phyloP scores from a whole-genome alignment of 257 asterid species.

The Ligustrum vulgare region DNA sequence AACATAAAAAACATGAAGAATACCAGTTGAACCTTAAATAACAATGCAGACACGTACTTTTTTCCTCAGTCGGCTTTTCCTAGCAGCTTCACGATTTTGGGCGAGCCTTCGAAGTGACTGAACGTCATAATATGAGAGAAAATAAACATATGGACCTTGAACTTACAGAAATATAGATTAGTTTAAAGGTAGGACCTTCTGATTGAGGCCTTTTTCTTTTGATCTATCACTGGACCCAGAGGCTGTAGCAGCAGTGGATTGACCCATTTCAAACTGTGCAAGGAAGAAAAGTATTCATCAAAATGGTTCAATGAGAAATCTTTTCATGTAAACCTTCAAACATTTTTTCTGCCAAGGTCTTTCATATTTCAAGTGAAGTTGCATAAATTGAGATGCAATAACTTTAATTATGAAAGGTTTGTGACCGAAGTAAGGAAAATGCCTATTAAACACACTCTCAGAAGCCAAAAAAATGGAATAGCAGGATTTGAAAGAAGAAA shows the following conservation, averaged over 20 bases:
- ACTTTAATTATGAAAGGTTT: background rate
- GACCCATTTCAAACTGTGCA: conserved; percentile 70
- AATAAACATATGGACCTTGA: conserved; percentile 22
- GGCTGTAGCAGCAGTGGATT: conserved; percentile 41
- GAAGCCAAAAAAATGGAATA: conserved; percentile 3
- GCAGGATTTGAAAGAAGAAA: conserved; percentile 3
- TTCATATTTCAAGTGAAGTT: background rate
- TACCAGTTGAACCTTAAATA: conserved; percentile 1
- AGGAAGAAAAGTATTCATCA: conserved; percentile 24
- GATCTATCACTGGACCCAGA: conserved; percentile 80
- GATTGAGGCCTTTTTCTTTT: conserved; percentile 65
- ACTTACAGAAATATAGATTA: conserved; percentile 8
- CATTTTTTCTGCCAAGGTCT: background rate
- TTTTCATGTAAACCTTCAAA: background rate
- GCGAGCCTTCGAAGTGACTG: conserved; percentile 90
- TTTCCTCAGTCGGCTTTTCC: conserved; percentile 88
- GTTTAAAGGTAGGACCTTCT: conserved; percentile 52
- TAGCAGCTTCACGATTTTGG: conserved; percentile 96
- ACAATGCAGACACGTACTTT: conserved; percentile 53
- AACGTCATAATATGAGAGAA: conserved; percentile 17
- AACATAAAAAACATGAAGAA: conserved; percentile 12
- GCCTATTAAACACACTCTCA: conserved; percentile 4
- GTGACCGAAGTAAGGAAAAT: background rate
- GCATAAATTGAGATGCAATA: conserved; percentile 5
- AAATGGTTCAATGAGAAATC: background rate